phyloP scores from a whole-genome alignment of 768 basidiomycete genomes.

The Auriscalpium orientale region DNA sequence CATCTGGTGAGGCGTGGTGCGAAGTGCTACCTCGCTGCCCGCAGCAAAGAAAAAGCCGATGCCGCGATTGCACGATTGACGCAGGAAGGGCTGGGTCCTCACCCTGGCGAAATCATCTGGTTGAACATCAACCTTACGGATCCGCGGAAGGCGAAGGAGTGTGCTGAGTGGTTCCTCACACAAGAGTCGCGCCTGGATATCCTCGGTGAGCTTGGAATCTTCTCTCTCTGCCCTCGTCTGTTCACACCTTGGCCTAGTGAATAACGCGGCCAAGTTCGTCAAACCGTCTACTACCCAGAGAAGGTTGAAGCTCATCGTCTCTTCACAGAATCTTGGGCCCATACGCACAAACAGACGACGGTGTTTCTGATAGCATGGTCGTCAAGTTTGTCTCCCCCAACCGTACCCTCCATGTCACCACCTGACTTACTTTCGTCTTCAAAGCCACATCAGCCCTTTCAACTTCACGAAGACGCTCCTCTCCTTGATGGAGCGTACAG shows the following conservation, averaged over 20 bases:
- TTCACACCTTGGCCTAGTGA: slow-evolving; percentile 27
- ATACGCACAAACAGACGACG: slow-evolving; percentile 9
- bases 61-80: slow-evolving; percentile 28
- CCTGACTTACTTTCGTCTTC: neutral
- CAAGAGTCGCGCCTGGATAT: slow-evolving; percentile 37
- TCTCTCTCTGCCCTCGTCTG: slow-evolving; percentile 1
- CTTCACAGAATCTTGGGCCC: slow-evolving; percentile 8
- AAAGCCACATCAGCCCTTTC: slow-evolving; percentile 46
- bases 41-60: slow-evolving; percentile 18
- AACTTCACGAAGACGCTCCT: slow-evolving; percentile 48
- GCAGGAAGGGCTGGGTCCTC: slow-evolving; percentile 23
- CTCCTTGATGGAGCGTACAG: slow-evolving; percentile 44
- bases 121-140: slow-evolving; percentile 34
- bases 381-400: slow-evolving; percentile 32
- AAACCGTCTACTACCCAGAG: neutral
- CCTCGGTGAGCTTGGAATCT: slow-evolving; percentile 28
- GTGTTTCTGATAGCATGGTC: slow-evolving; percentile 23
- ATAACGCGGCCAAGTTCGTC: slow-evolving; percentile 47
- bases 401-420: neutral
- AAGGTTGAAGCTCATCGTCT: neutral
- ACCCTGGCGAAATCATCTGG: slow-evolving; percentile 26
- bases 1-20: slow-evolving; percentile 34
- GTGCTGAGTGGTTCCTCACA: slow-evolving; percentile 29
- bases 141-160: slow-evolving; percentile 25
- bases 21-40: slow-evolving; percentile 31